Conservation (phyloP, 2,329 filamentous ascomycete species). For the Xylaria sp. region DNA sequence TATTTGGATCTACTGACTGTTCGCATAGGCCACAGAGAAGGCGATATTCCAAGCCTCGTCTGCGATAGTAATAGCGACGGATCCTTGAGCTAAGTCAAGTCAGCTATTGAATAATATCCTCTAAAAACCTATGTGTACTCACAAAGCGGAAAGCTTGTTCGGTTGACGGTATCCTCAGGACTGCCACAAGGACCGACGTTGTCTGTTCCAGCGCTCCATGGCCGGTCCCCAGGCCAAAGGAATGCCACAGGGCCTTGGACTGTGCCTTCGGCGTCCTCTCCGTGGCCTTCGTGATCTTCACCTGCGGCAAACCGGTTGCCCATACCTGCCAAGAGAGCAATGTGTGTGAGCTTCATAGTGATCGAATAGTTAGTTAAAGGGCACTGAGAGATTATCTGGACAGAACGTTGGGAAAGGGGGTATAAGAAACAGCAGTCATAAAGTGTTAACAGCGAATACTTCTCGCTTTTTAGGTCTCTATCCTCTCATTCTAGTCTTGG, state of each 20-base stretch:
- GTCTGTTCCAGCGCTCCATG: slow-evolving; percentile 61
- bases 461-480: not conserved
- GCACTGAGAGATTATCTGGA: not conserved
- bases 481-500: not conserved
- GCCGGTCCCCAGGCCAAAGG: slow-evolving; percentile 64
- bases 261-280: slow-evolving; percentile 47
- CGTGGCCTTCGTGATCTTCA: slow-evolving; percentile 38
- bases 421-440: not conserved
- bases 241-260: slow-evolving; percentile 66
- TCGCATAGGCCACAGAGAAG: slow-evolving; percentile 60
- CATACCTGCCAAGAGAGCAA: slow-evolving; percentile 35
- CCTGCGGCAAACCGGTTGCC: slow-evolving; percentile 34
- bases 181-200: slow-evolving; percentile 65
- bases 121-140: slow-evolving; percentile 34
- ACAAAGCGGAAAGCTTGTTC: slow-evolving; percentile 64
- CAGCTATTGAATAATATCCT: not conserved
- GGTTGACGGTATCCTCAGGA: slow-evolving; percentile 55
- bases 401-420: not conserved
- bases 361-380: not conserved
- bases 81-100: slow-evolving; percentile 56
- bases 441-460: not conserved
- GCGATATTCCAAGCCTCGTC: slow-evolving; percentile 64
- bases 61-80: slow-evolving; percentile 62
- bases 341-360: slow-evolving; percentile 40
- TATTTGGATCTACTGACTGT: slow-evolving; percentile 51